Evolutionary conservation across 2,329 filamentous ascomycete genomes (phyloP).

Genomic region (Biscogniauxia mediterranea): DNA sequence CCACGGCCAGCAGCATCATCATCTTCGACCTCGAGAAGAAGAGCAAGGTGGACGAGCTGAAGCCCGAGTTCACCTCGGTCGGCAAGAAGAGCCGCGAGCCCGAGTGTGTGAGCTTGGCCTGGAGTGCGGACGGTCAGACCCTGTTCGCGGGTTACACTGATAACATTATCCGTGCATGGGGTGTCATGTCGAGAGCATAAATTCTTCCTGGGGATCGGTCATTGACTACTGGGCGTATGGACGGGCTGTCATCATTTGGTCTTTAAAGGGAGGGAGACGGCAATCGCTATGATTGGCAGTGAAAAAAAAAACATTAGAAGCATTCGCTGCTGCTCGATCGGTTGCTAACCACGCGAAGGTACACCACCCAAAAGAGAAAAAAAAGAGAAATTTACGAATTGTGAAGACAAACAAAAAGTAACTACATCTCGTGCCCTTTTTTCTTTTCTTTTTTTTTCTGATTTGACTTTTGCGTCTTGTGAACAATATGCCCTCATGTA

Average conservation of each 20-base stretch:
- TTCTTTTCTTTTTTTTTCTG: too few relatives aligned
- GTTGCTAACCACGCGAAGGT: conserved; percentile 27
- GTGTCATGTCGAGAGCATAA: conserved; percentile 93
- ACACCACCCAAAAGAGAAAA: conserved; percentile 26
- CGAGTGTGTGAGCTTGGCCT: conserved; percentile 96
- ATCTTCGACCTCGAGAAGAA: conserved; percentile 99
- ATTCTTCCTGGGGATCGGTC: conserved; percentile 29
- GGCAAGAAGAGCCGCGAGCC: conserved; percentile 99
- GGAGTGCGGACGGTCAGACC: conserved; percentile 98
- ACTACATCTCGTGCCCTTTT: neutral
- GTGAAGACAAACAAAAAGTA: conserved; percentile 21
- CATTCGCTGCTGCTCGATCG: conserved; percentile 25
- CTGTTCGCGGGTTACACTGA: conserved; percentile 99
- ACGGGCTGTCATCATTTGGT: conserved; percentile 36
- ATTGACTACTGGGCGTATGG: conserved; percentile 37
- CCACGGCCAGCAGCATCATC: conserved; percentile 96
- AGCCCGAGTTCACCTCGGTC: conserved; percentile 93
- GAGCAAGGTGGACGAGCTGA: conserved; percentile 99
- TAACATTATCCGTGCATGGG: conserved; percentile 98
- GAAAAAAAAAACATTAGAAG: conserved; percentile 18
- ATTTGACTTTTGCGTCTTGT: too few relatives aligned
- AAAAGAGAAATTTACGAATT: conserved; percentile 27
- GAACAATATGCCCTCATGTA: too few relatives aligned
- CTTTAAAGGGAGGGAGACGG: conserved; percentile 32
- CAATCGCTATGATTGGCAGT: conserved; percentile 30